A percentile compares a stretch with the other conserved stretches of the same genome.
Conservation (phyloP, 2,329 filamentous ascomycete genomes). For the Xylaria sp. region DNA sequence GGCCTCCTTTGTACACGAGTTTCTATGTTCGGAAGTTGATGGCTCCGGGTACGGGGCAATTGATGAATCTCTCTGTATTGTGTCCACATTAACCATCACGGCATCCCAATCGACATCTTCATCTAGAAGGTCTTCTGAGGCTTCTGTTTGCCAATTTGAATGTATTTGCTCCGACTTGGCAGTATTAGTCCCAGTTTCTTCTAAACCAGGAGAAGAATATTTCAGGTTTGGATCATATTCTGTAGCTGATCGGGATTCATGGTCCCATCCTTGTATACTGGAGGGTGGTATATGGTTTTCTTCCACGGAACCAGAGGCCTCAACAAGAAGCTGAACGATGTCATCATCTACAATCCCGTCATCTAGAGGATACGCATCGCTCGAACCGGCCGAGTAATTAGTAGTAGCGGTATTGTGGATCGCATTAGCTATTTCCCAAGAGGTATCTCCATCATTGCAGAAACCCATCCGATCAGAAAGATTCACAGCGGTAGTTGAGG, state of each 20-base stretch:
- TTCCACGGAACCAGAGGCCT: constrained; percentile 15
- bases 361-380: constrained; percentile 45
- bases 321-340: constrained; percentile 41
- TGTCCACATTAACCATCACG: constrained; percentile 42
- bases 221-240: constrained; percentile 53
- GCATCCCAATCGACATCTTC: constrained; percentile 56
- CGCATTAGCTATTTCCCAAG: background rate
- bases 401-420: background rate
- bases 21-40: background rate
- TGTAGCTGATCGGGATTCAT: constrained; percentile 49
- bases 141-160: constrained; percentile 4
- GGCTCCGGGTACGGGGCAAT: constrained; percentile 11
- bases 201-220: constrained; percentile 47
- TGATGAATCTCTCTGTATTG: constrained; percentile 33
- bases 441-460: background rate
- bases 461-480: background rate
- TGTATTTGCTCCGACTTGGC: background rate
- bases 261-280: constrained; percentile 50
- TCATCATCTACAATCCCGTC: constrained; percentile 44
- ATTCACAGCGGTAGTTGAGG: background rate
- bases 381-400: constrained; percentile 10
- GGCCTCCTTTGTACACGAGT: background rate
- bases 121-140: constrained; percentile 49
- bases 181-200: background rate
- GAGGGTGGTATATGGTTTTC: constrained; percentile 47